phyloP scores from a whole-genome alignment of 2,329 filamentous ascomycete species.

The Xylaria sp. region DNA sequence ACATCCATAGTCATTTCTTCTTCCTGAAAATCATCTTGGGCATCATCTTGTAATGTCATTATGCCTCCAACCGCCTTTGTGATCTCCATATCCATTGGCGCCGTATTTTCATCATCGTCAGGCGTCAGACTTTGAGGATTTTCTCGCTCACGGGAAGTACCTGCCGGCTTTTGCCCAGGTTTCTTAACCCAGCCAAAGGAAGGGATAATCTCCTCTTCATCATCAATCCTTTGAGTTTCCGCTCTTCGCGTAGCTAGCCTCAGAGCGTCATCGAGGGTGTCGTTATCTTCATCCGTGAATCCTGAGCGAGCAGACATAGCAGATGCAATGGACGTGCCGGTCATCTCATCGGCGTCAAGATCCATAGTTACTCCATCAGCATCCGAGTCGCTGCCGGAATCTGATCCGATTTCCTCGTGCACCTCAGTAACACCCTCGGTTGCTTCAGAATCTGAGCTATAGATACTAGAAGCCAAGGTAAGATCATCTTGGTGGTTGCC shows the following conservation, averaged over 20 bases:
- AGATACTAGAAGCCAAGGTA: conserved; percentile 77
- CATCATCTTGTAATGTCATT: conserved; percentile 42
- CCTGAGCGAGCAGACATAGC: conserved; percentile 58
- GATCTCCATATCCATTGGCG: conserved; percentile 62
- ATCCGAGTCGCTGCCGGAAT: conserved; percentile 59
- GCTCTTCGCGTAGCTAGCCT: conserved; percentile 76
- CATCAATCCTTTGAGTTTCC: conserved; percentile 71
- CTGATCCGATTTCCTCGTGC: conserved; percentile 52
- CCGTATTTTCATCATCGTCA: conserved; percentile 44
- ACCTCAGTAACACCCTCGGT: conserved; percentile 61
- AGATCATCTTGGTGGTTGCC: conserved; percentile 70
- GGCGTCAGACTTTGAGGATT: conserved; percentile 41
- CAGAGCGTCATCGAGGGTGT: conserved; percentile 77
- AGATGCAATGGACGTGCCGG: conserved; percentile 69
- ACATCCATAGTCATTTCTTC: conserved; percentile 94
- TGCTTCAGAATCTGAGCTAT: conserved; percentile 69
- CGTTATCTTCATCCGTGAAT: conserved; percentile 68
- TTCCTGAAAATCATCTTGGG: conserved; percentile 55
- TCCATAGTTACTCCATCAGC: conserved; percentile 80
- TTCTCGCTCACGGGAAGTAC: conserved; percentile 50
- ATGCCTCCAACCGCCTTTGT: conserved; percentile 63
- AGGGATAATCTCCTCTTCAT: conserved; percentile 73
- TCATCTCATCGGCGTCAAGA: conserved; percentile 78
- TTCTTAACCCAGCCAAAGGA: conserved; percentile 78
- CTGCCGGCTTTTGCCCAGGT: conserved; percentile 42